A percentile compares a stretch with the other conserved stretches of the same genome.
phyloP scores from a whole-genome alignment of 2,329 filamentous ascomycete genomes.

The Aureobasidium mangrovei region DNA sequence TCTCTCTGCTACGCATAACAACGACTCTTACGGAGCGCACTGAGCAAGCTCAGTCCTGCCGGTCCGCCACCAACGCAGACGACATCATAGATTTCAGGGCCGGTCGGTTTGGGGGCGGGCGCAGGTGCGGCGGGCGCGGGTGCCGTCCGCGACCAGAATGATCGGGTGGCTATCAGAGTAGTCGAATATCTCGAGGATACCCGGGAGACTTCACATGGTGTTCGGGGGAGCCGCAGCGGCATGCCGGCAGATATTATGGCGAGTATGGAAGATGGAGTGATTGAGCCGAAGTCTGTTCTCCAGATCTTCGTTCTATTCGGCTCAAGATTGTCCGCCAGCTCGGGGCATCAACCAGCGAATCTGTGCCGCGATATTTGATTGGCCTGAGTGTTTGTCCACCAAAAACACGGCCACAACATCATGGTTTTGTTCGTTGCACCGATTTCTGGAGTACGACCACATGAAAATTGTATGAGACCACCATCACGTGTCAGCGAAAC shows the following conservation, averaged over 20 bases:
- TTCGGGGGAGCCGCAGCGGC: constrained; percentile 12
- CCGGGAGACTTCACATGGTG: constrained; percentile 12
- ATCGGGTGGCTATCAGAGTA: background rate
- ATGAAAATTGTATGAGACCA: constrained; percentile 8
- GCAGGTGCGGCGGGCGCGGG: background rate
- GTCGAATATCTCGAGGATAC: constrained; percentile 5
- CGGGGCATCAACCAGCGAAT: constrained; percentile 2
- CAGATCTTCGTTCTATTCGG: constrained; percentile 10
- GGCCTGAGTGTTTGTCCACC: background rate
- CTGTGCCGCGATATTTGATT: background rate
- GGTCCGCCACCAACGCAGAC: constrained; percentile 87
- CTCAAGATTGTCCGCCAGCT: background rate
- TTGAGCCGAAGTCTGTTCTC: constrained; percentile 13
- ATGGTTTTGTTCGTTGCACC: background rate
- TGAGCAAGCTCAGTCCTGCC: constrained; percentile 57
- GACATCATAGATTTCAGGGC: constrained; percentile 78
- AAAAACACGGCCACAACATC: background rate
- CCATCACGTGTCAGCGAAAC: constrained; percentile 3
- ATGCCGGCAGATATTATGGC: constrained; percentile 12
- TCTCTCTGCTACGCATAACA: background rate
- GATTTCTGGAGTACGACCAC: background rate
- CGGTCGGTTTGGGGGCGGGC: background rate
- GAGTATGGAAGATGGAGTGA: constrained; percentile 8
- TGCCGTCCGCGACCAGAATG: constrained; percentile 7
- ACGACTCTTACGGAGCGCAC: constrained; percentile 30